Evolutionary conservation across 2,329 filamentous ascomycete species (phyloP).

Genomic region (Graphilbum fragrans): DNA sequence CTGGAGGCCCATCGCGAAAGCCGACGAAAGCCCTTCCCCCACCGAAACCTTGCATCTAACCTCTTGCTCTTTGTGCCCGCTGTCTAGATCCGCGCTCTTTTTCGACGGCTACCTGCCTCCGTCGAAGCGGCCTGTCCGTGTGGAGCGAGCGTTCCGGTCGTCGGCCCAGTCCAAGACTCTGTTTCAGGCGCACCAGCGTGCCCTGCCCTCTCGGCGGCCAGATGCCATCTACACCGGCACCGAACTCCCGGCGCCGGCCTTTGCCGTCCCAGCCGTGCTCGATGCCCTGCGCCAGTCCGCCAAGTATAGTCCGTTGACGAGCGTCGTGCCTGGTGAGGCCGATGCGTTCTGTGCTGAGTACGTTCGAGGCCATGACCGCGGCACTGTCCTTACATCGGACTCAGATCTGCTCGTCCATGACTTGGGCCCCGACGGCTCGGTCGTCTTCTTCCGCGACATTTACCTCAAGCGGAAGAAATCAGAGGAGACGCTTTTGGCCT

Average conservation of each 20-base stretch:
- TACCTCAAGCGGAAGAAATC: slow-evolving; percentile 16
- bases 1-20: background rate
- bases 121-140: slow-evolving; percentile 50
- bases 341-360: slow-evolving; percentile 66
- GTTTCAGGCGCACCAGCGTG: slow-evolving; percentile 20
- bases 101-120: slow-evolving; percentile 76
- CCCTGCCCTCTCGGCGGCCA: slow-evolving; percentile 3
- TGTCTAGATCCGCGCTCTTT: slow-evolving; percentile 61
- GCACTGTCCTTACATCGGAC: slow-evolving; percentile 64
- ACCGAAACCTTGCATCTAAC: slow-evolving; percentile 5
- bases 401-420: slow-evolving; percentile 74
- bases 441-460: slow-evolving; percentile 59
- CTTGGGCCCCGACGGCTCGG: slow-evolving; percentile 45
- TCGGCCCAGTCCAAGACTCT: slow-evolving; percentile 42
- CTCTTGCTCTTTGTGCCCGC: slow-evolving; percentile 6
- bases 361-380: slow-evolving; percentile 33
- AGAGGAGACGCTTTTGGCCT: background rate
- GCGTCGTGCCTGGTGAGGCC: slow-evolving; percentile 71
- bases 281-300: slow-evolving; percentile 47
- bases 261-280: slow-evolving; percentile 66
- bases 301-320: slow-evolving; percentile 28
- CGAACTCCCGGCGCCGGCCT: slow-evolving; percentile 36
- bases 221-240: too few species aligned
- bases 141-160: slow-evolving; percentile 45
- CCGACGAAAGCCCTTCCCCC: background rate